Percentiles rank a stretch among this genome's conserved stretches.
Evolutionary conservation across 2,329 filamentous ascomycete species (phyloP).

Genomic region (Sporothrix humicola): DNA sequence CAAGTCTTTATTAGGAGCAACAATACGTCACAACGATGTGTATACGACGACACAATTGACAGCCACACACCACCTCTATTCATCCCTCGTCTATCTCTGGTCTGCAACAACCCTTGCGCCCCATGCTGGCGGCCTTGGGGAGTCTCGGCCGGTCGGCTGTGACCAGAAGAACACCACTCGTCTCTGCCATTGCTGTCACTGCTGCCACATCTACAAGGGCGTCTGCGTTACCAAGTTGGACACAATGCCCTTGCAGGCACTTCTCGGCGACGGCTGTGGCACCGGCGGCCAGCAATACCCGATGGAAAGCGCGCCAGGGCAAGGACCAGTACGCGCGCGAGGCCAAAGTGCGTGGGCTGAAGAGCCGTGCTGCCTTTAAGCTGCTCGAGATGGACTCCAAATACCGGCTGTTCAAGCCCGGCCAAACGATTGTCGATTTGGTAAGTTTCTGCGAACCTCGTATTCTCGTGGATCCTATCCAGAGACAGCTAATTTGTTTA

Average conservation of each 20-base stretch:
- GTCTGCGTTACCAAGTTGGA: background rate
- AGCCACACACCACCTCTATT: background rate
- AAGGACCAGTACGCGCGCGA: constrained; percentile 74
- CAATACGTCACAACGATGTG: background rate
- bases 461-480: background rate
- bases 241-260: background rate
- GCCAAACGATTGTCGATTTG: constrained; percentile 88
- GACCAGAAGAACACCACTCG: background rate
- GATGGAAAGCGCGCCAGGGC: constrained; percentile 82
- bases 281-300: constrained; percentile 63
- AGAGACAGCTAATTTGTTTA: constrained; percentile 43
- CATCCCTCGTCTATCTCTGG: background rate
- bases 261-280: constrained; percentile 12
- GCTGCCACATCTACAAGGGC: background rate
- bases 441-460: constrained; percentile 53
- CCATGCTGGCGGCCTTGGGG: constrained; percentile 7
- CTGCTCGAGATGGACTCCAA: constrained; percentile 87
- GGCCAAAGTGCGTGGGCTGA: constrained; percentile 79
- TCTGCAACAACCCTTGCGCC: background rate
- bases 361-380: constrained; percentile 93
- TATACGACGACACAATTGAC: background rate
- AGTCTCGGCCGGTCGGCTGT: constrained; percentile 9
- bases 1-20: background rate
- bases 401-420: constrained; percentile 76
- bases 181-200: background rate